These are phyloP conservation scores for Linum lewisii DNA, from an alignment of 345 rosid species.

Conservation along the genomic window DNA sequence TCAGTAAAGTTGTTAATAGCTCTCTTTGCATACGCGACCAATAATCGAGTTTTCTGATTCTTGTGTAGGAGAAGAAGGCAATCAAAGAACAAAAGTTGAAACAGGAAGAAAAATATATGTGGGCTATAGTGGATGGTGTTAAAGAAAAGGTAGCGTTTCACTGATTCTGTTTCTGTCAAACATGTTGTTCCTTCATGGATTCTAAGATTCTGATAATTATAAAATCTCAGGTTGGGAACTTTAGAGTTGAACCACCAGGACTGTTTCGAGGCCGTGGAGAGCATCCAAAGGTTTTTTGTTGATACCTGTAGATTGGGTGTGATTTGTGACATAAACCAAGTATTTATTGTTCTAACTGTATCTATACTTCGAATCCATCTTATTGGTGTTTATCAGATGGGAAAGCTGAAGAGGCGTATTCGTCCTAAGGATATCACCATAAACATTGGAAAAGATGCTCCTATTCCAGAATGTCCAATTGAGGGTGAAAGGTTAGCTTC, in stretches of 20 bases:
- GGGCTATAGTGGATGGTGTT: constrained; percentile 94
- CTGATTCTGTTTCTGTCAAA: background rate
- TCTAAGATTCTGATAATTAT: constrained; percentile 17
- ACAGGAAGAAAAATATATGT: constrained; percentile 96
- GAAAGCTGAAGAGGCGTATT: constrained; percentile 86
- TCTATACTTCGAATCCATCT: background rate
- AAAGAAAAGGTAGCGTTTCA: constrained; percentile 64
- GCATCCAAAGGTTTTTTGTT: constrained; percentile 77
- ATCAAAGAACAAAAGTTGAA: constrained; percentile 78
- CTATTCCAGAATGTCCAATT: constrained; percentile 91
- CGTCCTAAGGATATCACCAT: constrained; percentile 83
- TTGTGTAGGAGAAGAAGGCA: constrained; percentile 82
- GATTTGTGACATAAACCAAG: background rate
- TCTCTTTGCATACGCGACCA: constrained; percentile 9
- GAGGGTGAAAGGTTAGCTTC: constrained; percentile 77
- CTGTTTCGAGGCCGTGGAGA: constrained; percentile 99
- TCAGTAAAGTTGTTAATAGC: background rate
- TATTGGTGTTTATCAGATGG: constrained; percentile 62
- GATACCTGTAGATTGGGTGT: background rate
- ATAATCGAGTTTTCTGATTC: constrained; percentile 1
- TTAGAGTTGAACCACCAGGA: constrained; percentile 99
- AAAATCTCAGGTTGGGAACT: constrained; percentile 82
- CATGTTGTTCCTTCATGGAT: background rate
- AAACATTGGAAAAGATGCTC: constrained; percentile 76
- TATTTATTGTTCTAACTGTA: background rate